Conservation (phyloP, 2,329 filamentous ascomycete species). For the Spiromastix sp. region DNA sequence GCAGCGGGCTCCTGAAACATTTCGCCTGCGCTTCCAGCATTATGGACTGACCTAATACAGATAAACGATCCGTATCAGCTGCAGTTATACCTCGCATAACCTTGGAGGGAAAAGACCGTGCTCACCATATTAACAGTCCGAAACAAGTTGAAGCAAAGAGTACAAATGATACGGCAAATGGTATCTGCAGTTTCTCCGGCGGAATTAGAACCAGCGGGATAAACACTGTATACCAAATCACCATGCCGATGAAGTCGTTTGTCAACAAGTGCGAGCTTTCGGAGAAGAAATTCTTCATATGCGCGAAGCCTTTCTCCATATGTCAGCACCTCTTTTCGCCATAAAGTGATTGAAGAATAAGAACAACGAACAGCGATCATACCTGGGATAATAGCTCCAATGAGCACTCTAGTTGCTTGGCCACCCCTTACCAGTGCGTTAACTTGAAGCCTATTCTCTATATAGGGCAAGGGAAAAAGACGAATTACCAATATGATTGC, state of each 20-base stretch:
- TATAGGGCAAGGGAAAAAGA: background rate
- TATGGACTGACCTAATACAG: slow-evolving; percentile 10
- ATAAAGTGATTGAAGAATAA: too few species aligned
- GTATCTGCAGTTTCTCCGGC: slow-evolving; percentile 15
- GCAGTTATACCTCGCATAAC: too few species aligned
- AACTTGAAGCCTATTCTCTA: background rate
- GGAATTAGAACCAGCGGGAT: slow-evolving; percentile 14
- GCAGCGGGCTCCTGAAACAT: slow-evolving; percentile 13
- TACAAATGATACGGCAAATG: slow-evolving; percentile 16
- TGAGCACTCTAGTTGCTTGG: slow-evolving; percentile 15
- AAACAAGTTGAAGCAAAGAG: slow-evolving; percentile 14
- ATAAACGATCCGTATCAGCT: too few species aligned
- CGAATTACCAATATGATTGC: slow-evolving; percentile 9
- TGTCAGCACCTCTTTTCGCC: too few species aligned
- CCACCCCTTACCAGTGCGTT: slow-evolving; percentile 11
- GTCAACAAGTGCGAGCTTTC: slow-evolving; percentile 15
- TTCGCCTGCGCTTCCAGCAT: slow-evolving; percentile 12
- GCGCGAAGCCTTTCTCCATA: slow-evolving; percentile 3
- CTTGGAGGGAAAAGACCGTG: too few species aligned
- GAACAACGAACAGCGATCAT: background rate
- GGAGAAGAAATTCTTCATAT: slow-evolving; percentile 17
- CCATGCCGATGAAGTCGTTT: slow-evolving; percentile 17
- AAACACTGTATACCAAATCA: slow-evolving; percentile 17
- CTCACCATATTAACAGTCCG: slow-evolving; percentile 13
- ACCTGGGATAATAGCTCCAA: slow-evolving; percentile 12